Evolutionary conservation across 257 asterid genomes (phyloP), one percentile per base, ranked within the genome.

Genomic region (Orobanche coerulescens): DNA sequence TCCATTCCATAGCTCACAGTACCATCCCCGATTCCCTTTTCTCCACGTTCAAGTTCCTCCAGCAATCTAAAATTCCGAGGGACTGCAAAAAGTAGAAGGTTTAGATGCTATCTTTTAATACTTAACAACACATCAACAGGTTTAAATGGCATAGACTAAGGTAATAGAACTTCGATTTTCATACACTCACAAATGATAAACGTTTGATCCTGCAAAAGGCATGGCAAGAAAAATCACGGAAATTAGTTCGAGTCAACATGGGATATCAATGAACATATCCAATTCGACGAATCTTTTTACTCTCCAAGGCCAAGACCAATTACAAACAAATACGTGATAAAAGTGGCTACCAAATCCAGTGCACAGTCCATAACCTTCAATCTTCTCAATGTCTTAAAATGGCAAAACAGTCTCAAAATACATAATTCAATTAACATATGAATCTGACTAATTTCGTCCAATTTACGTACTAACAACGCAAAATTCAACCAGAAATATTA

Each of bases 1-100:
- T 80, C 85, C 82, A 80, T 80, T 48, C 82, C 84, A 68, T 81
- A 81, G 55, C 87, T 81, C 15, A 81, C 87, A 10, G 84, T 75
- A 18, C 82, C 84, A 71, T 81, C 84, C 20, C 87, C 84, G 23
- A 78, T 79, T 43, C 88, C 84, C 72, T 80, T 80, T 66, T 80
- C 83, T 19, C 86, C 86, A 19, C 79, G 83, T 77, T 80, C 86
- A 50, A 80, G 83, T 52, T 79, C 83, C 79, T 77, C 86, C 50
- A 80, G 67, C 82, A 80, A 72, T 61, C 86, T 74, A 61, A 80
- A 80, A 69, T 80, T 80, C 36, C 86, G 66, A 80, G 86, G 86
- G 71, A 80, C 86, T 77, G 76, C 73, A 67, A 61, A 47, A 52
- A 61, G 36, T 19, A 58, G 20, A 65, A 62, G 36, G 11, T 12